Evolutionary conservation across 2,329 filamentous ascomycete species (phyloP).

Genomic region (Alternaria viburni): DNA sequence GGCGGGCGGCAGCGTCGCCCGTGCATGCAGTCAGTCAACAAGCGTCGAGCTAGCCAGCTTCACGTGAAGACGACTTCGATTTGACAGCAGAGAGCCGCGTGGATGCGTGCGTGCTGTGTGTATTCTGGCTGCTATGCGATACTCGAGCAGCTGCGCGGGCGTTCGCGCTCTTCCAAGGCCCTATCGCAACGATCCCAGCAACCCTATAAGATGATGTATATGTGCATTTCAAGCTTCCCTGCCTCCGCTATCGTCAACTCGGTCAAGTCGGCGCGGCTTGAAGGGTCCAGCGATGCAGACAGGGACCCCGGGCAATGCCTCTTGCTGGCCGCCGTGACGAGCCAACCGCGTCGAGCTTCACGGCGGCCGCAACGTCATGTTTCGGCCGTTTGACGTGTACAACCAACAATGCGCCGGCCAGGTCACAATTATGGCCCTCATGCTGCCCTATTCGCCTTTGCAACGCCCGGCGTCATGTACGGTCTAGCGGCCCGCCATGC

Average conservation of each 20-base stretch:
- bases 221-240: neutral
- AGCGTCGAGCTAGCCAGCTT: conserved; percentile 5
- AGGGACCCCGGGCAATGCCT: neutral
- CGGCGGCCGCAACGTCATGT: conserved; percentile 7
- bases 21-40: conserved; percentile 7
- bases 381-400: conserved; percentile 11
- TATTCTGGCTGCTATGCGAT: neutral
- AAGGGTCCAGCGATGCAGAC: conserved; percentile 2
- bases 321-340: neutral
- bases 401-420: conserved; percentile 5
- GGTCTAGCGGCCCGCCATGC: conserved; percentile 10
- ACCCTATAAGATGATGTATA: neutral
- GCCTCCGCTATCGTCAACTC: neutral
- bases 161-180: neutral
- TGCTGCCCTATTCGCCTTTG: conserved; percentile 3
- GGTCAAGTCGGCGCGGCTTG: neutral
- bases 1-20: conserved; percentile 11
- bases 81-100: neutral
- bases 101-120: neutral
- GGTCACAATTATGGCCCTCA: conserved; percentile 3
- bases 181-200: neutral
- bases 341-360: conserved; percentile 2
- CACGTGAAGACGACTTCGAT: neutral
- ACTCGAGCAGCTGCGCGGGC: neutral
- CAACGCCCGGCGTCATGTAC: neutral